These are phyloP conservation scores for Penicillium canariense DNA, from an alignment of 495 filamentous ascomycete species.

Conservation along the genomic window DNA sequence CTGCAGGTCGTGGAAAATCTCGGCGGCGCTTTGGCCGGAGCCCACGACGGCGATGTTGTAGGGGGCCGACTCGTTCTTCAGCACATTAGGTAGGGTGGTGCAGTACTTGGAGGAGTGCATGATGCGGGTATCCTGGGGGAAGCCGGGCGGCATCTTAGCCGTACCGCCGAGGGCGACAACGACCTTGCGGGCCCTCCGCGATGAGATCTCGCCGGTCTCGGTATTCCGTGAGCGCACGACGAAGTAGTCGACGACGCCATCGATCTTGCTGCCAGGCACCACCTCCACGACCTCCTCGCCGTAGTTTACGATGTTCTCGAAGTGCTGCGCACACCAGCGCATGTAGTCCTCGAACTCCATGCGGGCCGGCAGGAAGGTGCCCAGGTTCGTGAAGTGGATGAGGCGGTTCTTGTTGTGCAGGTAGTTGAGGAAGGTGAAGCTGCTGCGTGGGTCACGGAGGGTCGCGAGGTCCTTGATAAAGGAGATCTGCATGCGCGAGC, in stretches of 20 bases:
- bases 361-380: slow-evolving; percentile 82
- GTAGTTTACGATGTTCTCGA: slow-evolving; percentile 76
- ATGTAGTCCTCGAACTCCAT: slow-evolving; percentile 95
- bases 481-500: slow-evolving; percentile 95
- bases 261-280: slow-evolving; percentile 37
- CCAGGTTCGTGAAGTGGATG: slow-evolving; percentile 84
- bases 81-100: slow-evolving; percentile 55
- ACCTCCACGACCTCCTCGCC: slow-evolving; percentile 67
- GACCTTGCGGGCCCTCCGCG: slow-evolving; percentile 70
- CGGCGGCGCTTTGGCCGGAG: slow-evolving; percentile 87
- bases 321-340: slow-evolving; percentile 82
- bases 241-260: slow-evolving; percentile 51
- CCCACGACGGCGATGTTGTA: slow-evolving; percentile 83
- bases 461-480: slow-evolving; percentile 97
- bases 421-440: slow-evolving; percentile 97
- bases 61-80: slow-evolving; percentile 53
- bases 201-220: slow-evolving; percentile 48
- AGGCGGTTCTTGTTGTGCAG: slow-evolving; percentile 74
- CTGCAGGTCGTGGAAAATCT: slow-evolving; percentile 90
- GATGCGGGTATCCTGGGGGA: slow-evolving; percentile 65
- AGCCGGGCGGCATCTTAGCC: slow-evolving; percentile 67
- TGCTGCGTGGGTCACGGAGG: slow-evolving; percentile 77
- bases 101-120: slow-evolving; percentile 91
- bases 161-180: slow-evolving; percentile 82
- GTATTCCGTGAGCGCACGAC: slow-evolving; percentile 53